Conservation (phyloP, 495 filamentous ascomycete species). For the Opeltia flavorubescens region DNA sequence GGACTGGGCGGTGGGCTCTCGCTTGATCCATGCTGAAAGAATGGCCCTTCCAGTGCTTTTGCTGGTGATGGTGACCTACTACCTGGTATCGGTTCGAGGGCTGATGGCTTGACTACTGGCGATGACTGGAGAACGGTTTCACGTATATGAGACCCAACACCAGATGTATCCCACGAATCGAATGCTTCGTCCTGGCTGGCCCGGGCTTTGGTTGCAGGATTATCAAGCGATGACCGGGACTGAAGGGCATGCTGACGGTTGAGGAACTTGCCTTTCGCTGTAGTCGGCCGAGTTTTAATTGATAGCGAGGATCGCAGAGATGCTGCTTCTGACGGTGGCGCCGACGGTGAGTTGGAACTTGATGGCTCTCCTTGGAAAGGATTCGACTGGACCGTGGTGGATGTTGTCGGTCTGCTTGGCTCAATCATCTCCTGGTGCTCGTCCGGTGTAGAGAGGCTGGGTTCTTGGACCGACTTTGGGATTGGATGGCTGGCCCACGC, state of each 20-base stretch:
- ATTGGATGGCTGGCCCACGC: constrained; percentile 9
- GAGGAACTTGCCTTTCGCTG: constrained; percentile 29
- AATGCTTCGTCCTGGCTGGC: constrained; percentile 40
- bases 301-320: constrained; percentile 40
- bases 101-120: constrained; percentile 8
- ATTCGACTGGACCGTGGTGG: constrained; percentile 9
- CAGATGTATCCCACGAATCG: constrained; percentile 55
- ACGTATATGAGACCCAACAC: constrained; percentile 41
- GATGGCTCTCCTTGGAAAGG: constrained; percentile 12
- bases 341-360: constrained; percentile 14
- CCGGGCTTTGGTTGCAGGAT: constrained; percentile 14
- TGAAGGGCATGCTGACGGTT: constrained; percentile 20
- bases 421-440: constrained; percentile 15
- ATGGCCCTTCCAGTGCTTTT: constrained; percentile 18
- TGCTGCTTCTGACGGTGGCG: constrained; percentile 29
- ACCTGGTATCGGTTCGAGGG: constrained; percentile 15
- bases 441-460: neutral
- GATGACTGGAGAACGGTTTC: constrained; percentile 32
- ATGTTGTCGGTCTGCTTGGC: constrained; percentile 8
- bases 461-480: neutral
- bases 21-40: constrained; percentile 5
- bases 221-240: constrained; percentile 14
- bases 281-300: constrained; percentile 33
- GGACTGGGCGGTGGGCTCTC: constrained; percentile 14
- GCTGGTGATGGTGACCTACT: constrained; percentile 17